Conservation (phyloP, 768 basidiomycete genomes). For the Pleurotus sapidus region DNA sequence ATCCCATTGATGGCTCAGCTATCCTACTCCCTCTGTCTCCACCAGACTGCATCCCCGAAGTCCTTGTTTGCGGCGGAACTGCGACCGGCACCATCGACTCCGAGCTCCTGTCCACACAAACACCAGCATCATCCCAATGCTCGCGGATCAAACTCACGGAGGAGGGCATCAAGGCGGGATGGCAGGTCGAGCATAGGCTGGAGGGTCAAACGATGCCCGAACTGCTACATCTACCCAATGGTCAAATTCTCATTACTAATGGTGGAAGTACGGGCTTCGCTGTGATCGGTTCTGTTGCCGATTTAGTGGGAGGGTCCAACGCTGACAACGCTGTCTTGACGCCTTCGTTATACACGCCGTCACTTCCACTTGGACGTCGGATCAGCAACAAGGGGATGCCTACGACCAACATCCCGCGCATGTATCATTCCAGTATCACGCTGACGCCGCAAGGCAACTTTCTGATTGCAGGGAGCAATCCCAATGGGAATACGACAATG, state of each 20-base stretch:
- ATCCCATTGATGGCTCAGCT: background rate
- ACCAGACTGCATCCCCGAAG: background rate
- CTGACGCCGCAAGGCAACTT: slow-evolving; percentile 26
- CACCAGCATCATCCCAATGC: slow-evolving; percentile 34
- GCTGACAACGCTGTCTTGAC: slow-evolving; percentile 42
- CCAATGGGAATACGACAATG: slow-evolving; percentile 24
- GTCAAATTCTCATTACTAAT: slow-evolving; percentile 41
- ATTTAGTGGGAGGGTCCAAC: slow-evolving; percentile 34
- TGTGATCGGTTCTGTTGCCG: slow-evolving; percentile 19
- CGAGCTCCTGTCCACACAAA: slow-evolving; percentile 47
- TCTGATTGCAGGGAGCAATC: slow-evolving; percentile 25
- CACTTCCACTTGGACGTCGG: slow-evolving; percentile 28
- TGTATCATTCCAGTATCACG: slow-evolving; percentile 33
- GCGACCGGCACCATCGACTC: background rate
- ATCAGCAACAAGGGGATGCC: slow-evolving; percentile 30
- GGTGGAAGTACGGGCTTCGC: slow-evolving; percentile 37
- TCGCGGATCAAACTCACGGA: slow-evolving; percentile 34
- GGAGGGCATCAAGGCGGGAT: slow-evolving; percentile 26
- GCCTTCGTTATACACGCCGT: slow-evolving; percentile 38
- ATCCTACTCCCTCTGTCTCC: background rate
- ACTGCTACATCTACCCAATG: slow-evolving; percentile 34
- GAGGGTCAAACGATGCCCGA: slow-evolving; percentile 53
- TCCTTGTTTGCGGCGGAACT: background rate
- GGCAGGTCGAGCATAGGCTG: slow-evolving; percentile 42
- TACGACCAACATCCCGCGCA: slow-evolving; percentile 23